These are phyloP conservation scores for Phytophthora litchii DNA, from an alignment of 352 stramenopile genomes.

Conservation along the genomic window DNA sequence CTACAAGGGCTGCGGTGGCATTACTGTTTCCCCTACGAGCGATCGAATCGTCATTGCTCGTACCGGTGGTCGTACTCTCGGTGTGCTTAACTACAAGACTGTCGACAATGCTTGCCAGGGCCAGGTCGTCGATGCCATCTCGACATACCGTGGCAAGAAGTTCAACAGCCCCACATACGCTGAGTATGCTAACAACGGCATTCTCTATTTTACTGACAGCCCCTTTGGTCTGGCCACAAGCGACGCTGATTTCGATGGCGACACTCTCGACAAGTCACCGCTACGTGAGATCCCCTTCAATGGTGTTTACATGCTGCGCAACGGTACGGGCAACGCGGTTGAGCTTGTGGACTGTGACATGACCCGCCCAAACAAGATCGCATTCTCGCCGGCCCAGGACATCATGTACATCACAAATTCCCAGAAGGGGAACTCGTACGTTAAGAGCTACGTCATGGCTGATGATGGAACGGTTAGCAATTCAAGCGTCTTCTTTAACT, in stretches of 20 bases:
- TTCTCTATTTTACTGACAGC: constrained; percentile 85
- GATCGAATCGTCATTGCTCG: constrained; percentile 78
- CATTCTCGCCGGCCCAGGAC: constrained; percentile 72
- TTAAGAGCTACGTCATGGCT: constrained; percentile 72
- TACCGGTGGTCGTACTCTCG: constrained; percentile 74
- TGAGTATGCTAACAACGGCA: constrained; percentile 64
- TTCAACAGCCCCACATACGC: constrained; percentile 81
- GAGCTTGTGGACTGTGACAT: constrained; percentile 76
- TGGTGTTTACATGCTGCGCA: constrained; percentile 73
- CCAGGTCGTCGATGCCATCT: constrained; percentile 79
- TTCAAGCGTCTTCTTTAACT: constrained; percentile 78
- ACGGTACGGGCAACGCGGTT: constrained; percentile 49
- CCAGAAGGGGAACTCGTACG: constrained; percentile 75
- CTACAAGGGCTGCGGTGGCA: constrained; percentile 79
- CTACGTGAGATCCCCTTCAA: constrained; percentile 83
- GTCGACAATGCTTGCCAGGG: constrained; percentile 56
- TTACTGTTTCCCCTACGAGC: constrained; percentile 68
- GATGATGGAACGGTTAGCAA: constrained; percentile 57
- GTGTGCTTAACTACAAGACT: constrained; percentile 70
- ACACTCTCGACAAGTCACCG: constrained; percentile 70
- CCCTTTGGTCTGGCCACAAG: constrained; percentile 74
- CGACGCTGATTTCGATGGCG: constrained; percentile 59
- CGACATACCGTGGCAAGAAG: constrained; percentile 72
- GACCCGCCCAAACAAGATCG: constrained; percentile 85
- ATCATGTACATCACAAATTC: constrained; percentile 86